Conservation (phyloP, 2,329 filamentous ascomycete genomes). For the Gnomoniopsis smithogilvyi region DNA sequence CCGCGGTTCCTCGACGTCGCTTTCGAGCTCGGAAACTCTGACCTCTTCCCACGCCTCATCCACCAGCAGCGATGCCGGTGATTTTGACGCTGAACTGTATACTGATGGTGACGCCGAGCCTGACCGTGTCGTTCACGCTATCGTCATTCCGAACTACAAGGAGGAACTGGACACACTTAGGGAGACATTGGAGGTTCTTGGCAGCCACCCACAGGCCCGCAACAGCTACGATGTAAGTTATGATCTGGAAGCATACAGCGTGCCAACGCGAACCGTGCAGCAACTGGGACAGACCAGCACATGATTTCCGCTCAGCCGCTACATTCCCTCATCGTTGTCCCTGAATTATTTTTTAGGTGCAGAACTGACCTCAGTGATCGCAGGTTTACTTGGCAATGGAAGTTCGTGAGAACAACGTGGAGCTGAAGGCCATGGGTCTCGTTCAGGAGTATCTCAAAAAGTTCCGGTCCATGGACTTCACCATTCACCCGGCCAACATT, state of each 20-base stretch:
- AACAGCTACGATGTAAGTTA: conserved; percentile 65
- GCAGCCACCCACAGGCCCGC: conserved; percentile 61
- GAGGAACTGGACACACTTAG: conserved; percentile 66
- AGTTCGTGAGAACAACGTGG: conserved; percentile 58
- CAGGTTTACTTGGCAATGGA: conserved; percentile 74
- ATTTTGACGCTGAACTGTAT: conserved; percentile 45
- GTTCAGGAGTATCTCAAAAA: conserved; percentile 61
- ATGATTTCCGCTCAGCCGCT: too few relatives aligned
- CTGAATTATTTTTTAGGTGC: background rate
- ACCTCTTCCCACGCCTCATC: conserved; percentile 45
- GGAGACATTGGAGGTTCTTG: conserved; percentile 66
- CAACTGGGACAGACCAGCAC: background rate
- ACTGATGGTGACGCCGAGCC: conserved; percentile 40
- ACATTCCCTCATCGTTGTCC: background rate
- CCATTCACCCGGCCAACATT: conserved; percentile 63
- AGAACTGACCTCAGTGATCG: conserved; percentile 11
- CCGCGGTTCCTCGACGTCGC: conserved; percentile 51
- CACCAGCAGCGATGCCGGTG: conserved; percentile 48
- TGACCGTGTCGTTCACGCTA: conserved; percentile 58
- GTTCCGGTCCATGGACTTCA: conserved; percentile 66
- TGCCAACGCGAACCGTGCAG: background rate
- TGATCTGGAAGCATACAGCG: background rate
- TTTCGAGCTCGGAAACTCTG: conserved; percentile 55
- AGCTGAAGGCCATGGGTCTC: conserved; percentile 59
- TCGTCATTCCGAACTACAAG: conserved; percentile 72